Conservation (phyloP, 805 yeast genomes). For the Saturnispora galanensis region DNA sequence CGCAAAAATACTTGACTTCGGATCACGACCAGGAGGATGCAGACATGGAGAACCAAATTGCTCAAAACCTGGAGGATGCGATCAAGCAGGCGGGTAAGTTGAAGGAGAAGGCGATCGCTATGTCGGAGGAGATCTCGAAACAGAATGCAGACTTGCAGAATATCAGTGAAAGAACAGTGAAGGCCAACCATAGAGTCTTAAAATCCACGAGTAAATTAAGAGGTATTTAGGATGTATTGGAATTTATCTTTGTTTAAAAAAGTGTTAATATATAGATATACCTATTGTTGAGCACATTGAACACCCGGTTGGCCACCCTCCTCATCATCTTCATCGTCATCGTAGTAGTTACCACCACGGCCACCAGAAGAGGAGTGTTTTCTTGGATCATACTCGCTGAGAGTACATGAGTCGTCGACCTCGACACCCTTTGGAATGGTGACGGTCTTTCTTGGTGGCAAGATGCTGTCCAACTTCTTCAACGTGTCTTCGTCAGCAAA, state of each 20-base stretch:
- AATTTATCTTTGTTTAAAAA: neutral
- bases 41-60: constrained; percentile 81
- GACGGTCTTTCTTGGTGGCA: constrained; percentile 65
- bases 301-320: constrained; percentile 61
- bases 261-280: neutral
- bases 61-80: constrained; percentile 73
- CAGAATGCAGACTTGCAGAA: constrained; percentile 68
- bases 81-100: constrained; percentile 58
- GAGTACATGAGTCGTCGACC: constrained; percentile 53
- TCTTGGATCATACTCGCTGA: constrained; percentile 21
- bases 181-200: constrained; percentile 65
- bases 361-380: constrained; percentile 24
- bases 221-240: constrained; percentile 18
- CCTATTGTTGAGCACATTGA: constrained; percentile 88
- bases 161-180: constrained; percentile 78
- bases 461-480: constrained; percentile 58
- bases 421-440: constrained; percentile 61
- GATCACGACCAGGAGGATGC: constrained; percentile 83
- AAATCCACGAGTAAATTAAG: constrained; percentile 25
- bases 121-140: constrained; percentile 66
- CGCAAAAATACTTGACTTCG: constrained; percentile 70
- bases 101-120: constrained; percentile 59
- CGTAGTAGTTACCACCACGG: constrained; percentile 38
- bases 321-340: constrained; percentile 42
- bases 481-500: constrained; percentile 70